Base-by-base conservation (phyloP, 352 stramenopile genomes). In the Globisporangium paddicum region DNA sequence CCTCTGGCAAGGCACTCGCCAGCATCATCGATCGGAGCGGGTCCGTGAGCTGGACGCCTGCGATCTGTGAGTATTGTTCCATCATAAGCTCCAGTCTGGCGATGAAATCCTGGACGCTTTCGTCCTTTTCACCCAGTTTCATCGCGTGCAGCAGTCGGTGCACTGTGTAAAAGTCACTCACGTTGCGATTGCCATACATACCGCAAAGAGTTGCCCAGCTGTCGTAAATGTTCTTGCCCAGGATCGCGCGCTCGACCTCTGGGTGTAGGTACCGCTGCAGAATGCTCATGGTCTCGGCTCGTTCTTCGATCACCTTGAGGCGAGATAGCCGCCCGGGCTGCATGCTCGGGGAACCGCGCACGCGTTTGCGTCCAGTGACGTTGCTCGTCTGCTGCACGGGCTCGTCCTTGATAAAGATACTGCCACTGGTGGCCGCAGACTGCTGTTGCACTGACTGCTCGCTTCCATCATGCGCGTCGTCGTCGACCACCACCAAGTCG, bases 201-300 rank as follows among this genome's bases (percentile, higher is more conserved):
- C 67, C 60, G 49, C 69, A 81, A 18, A 81, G 62, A 55, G 73
- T 78, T 23, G 47, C 57, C 72, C 72, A 81, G 47, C 72, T 81
- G 57, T 81, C 72, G 46, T 72, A 78, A 30, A 81, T 73, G 35
- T 81, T 81, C 42, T 81, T 81, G 42, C 73, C 69, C 32, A 81
- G 25, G 55, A 81, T 81, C 1, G 69, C 64, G 13, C 67, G 60
- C 62, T 81, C 72, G 21, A 81, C 72, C 40, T 78, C 72, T 3
- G 69, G 72, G 28, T 81, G 72, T 49, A 81, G 57, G 49, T 64
- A 78, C 44, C 72, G 69, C 48, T 81, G 72, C 23, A 81, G 38
- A 21, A 81, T 81, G 51, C 69, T 71, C 61, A 78, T 78, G 38
- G 72, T 67, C n/a, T 81, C 72, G 4, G 72, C 72, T 25, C 72